Evolutionary conservation across 306 rosid species (phyloP).

Genomic region (Medicago arabica): DNA sequence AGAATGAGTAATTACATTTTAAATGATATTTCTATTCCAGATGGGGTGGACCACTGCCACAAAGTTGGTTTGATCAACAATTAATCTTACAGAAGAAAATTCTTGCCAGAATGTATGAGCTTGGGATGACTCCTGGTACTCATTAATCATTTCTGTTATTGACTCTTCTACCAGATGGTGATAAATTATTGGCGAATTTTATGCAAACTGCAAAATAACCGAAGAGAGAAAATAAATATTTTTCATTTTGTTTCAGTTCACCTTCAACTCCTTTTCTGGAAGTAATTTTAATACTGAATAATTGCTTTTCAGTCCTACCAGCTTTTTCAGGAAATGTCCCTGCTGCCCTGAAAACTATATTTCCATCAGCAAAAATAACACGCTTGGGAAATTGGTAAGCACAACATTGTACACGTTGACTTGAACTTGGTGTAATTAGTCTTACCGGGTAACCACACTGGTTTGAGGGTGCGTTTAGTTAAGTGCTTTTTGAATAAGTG

Average conservation of each 20-base stretch:
- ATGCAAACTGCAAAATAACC: neutral
- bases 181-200: constrained; percentile 23
- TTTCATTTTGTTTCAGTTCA: constrained; percentile 32
- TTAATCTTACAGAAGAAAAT: constrained; percentile 80
- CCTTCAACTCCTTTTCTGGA: constrained; percentile 13
- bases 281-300: constrained; percentile 28
- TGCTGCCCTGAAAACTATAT: constrained; percentile 67
- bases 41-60: constrained; percentile 97
- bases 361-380: constrained; percentile 90
- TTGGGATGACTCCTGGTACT: constrained; percentile 96
- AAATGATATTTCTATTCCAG: constrained; percentile 46
- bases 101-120: constrained; percentile 76
- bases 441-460: constrained; percentile 6
- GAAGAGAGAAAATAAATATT: neutral
- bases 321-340: constrained; percentile 97
- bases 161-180: neutral
- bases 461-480: neutral
- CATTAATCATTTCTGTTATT: constrained; percentile 14
- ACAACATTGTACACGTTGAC: constrained; percentile 16
- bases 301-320: constrained; percentile 78
- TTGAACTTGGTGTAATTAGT: constrained; percentile 23
- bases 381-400: constrained; percentile 88
- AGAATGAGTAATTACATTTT: constrained; percentile 27
- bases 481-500: neutral
- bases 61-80: constrained; percentile 88